Percentiles rank a stretch among this genome's conserved stretches.
phyloP scores from a whole-genome alignment of 441 rosid species.

The Cnidoscolus chayamansa region DNA sequence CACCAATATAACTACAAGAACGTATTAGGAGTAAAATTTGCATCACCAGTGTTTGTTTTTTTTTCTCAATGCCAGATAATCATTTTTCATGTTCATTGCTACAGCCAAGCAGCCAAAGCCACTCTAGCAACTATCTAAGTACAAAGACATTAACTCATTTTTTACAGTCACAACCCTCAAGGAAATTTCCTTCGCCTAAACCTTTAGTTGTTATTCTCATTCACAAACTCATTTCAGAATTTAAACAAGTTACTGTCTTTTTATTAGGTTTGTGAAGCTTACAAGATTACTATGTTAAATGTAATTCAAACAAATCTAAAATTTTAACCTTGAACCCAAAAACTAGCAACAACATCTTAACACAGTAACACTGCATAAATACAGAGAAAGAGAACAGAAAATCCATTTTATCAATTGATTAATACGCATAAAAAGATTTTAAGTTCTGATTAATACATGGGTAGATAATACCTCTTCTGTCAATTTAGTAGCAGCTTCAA shows the following conservation, averaged over 20 bases:
- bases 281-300: not conserved
- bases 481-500: slow-evolving; percentile 34
- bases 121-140: not conserved
- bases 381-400: slow-evolving; percentile 6
- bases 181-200: not conserved
- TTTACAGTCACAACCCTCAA: not conserved
- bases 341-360: not conserved
- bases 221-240: not conserved
- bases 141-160: not conserved
- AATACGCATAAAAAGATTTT: not conserved
- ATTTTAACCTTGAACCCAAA: not conserved
- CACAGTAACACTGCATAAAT: not conserved
- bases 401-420: slow-evolving; percentile 5
- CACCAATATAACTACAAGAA: not conserved
- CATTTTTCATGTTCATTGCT: not conserved
- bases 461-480: slow-evolving; percentile 47
- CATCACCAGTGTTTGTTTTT: not conserved
- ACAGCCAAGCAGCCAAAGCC: not conserved
- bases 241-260: not conserved
- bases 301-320: not conserved
- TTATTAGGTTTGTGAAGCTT: not conserved
- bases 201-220: not conserved
- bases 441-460: not conserved
- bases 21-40: not conserved
- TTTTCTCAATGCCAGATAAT: not conserved